Evolutionary conservation across 345 rosid genomes (phyloP).

Genomic region (Camelina neglecta): DNA sequence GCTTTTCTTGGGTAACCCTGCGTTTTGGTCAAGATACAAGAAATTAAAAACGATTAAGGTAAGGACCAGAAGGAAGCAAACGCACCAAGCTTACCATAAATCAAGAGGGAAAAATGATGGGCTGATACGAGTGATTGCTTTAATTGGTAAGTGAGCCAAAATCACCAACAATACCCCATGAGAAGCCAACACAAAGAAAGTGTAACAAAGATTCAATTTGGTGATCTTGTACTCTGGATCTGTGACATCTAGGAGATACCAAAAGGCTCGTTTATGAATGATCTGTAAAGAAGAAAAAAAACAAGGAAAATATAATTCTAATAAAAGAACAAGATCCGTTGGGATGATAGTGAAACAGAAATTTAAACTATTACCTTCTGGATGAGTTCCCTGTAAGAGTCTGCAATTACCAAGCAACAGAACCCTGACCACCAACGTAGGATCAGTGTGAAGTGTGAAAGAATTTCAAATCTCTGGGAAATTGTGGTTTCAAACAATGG

Average conservation of each 20-base stretch:
- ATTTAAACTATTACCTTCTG: too few relatives aligned
- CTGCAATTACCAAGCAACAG: too few relatives aligned
- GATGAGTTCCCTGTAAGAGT: too few relatives aligned
- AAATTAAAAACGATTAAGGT: too few relatives aligned
- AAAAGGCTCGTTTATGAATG: constrained; percentile 34
- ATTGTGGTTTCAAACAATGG: constrained; percentile 15
- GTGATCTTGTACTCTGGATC: constrained; percentile 36
- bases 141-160: constrained; percentile 29
- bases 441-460: neutral
- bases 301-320: too few relatives aligned
- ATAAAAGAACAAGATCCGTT: too few relatives aligned
- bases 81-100: constrained; percentile 19
- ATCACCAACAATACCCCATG: constrained; percentile 35
- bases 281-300: constrained; percentile 3
- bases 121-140: constrained; percentile 15
- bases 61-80: neutral
- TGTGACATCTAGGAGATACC: constrained; percentile 32
- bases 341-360: too few relatives aligned
- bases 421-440: too few relatives aligned
- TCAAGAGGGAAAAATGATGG: constrained; percentile 38
- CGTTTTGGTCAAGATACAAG: neutral
- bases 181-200: constrained; percentile 31
- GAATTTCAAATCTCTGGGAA: constrained; percentile 10
- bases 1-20: neutral
- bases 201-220: constrained; percentile 12